phyloP scores from a whole-genome alignment of 2,329 filamentous ascomycete genomes.

The Colletotrichum endophyticum region DNA sequence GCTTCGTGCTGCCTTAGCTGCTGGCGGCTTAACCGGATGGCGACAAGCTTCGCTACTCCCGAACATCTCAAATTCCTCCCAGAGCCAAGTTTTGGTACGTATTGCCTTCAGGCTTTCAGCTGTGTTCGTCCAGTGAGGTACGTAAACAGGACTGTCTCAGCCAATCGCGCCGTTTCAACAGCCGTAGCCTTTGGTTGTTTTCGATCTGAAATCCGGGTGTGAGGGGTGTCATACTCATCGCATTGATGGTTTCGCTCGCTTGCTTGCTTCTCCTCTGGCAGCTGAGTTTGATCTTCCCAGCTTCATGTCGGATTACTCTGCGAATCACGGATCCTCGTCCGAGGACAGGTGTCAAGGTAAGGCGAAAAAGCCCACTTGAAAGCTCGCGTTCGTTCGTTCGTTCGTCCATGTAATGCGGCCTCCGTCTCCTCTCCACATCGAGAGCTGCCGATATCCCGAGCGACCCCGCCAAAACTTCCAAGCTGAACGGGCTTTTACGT shows the following conservation, averaged over 20 bases:
- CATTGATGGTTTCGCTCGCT: background rate
- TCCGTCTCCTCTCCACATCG: background rate
- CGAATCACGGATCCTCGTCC: background rate
- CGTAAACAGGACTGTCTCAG: background rate
- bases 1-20: background rate
- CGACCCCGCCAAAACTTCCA: background rate
- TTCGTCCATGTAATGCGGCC: background rate
- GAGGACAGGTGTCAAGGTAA: background rate
- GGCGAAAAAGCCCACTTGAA: background rate
- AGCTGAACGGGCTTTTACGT: background rate
- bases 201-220: background rate
- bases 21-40: background rate
- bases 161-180: background rate
- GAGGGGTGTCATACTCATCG: background rate
- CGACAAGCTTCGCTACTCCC: background rate
- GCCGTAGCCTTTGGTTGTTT: background rate
- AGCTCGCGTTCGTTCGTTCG: background rate
- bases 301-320: background rate
- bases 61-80: background rate
- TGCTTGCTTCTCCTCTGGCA: background rate
- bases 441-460: conserved; percentile 8
- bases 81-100: background rate
- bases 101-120: background rate
- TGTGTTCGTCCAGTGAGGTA: conserved; percentile 5
- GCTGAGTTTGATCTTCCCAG: background rate